phyloP scores from a whole-genome alignment of 192 early-diverging fungal genomes.

The Rhizophagus prolifer region DNA sequence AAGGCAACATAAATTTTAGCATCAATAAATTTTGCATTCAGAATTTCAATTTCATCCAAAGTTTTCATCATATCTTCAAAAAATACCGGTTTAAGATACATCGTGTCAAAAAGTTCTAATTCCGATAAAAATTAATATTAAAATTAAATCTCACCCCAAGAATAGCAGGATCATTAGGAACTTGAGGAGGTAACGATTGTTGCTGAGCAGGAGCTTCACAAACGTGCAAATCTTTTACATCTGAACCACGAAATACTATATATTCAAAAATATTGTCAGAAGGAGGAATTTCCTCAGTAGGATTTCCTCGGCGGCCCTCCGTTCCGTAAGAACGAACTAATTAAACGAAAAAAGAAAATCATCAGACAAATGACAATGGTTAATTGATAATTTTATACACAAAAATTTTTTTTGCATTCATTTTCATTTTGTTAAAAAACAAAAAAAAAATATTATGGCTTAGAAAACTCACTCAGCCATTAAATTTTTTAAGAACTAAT shows the following conservation, averaged over 20 bases:
- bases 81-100: not conserved
- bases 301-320: conserved; percentile 81
- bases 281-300: conserved; percentile 81
- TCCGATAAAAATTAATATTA: not conserved
- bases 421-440: too few species aligned
- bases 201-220: conserved; percentile 59
- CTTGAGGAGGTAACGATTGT: conserved; percentile 53
- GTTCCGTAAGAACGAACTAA: conserved; percentile 92
- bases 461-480: too few species aligned
- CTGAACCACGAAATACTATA: conserved; percentile 92
- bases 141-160: conserved; percentile 49
- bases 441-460: too few species aligned
- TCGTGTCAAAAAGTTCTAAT: not conserved
- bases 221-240: conserved; percentile 83
- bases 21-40: conserved; percentile 18
- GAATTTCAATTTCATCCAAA: conserved; percentile 29
- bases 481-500: too few species aligned
- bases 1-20: conserved; percentile 39
- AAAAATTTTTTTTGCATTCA: too few species aligned
- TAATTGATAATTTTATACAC: not conserved
- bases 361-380: not conserved
- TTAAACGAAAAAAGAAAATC: not conserved
- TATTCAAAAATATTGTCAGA: conserved; percentile 84
- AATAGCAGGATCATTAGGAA: conserved; percentile 87
- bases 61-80: conserved; percentile 39